phyloP scores from a whole-genome alignment of 139 green algal genomes.

The Yamagishiella unicocca region DNA sequence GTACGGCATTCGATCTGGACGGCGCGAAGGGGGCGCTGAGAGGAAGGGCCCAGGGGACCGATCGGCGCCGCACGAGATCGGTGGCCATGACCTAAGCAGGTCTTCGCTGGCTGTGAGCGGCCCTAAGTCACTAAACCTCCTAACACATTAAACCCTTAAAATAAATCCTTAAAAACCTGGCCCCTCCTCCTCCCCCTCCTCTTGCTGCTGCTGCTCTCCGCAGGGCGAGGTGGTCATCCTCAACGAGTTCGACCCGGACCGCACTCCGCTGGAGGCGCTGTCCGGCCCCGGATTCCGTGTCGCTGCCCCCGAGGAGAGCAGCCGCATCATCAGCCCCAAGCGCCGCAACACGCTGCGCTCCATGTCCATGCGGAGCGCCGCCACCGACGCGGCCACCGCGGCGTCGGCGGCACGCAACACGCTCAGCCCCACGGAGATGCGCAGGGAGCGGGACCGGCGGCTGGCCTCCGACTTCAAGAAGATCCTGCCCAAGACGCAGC shows the following conservation, averaged over 20 bases:
- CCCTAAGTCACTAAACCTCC: too few species aligned
- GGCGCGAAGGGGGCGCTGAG: too few species aligned
- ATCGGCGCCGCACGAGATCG: too few species aligned
- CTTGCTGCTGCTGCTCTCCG: neutral
- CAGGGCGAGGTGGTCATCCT: slow-evolving; percentile 63
- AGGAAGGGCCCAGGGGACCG: too few species aligned
- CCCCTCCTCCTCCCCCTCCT: neutral
- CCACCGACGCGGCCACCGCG: neutral
- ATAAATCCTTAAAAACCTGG: too few species aligned
- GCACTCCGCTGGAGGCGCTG: slow-evolving; percentile 46
- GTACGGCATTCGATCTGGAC: too few species aligned
- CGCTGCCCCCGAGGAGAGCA: slow-evolving; percentile 1
- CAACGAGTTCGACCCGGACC: slow-evolving; percentile 54
- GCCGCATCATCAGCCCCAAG: neutral
- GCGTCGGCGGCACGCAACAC: neutral
- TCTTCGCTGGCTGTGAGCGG: too few species aligned
- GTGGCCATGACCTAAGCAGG: too few species aligned
- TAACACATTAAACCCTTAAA: too few species aligned
- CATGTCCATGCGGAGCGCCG: neutral
- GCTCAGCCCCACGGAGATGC: slow-evolving; percentile 44
- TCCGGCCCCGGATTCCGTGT: slow-evolving; percentile 48
- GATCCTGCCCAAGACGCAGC: slow-evolving; percentile 52
- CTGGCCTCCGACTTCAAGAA: slow-evolving; percentile 56
- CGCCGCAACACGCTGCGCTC: neutral
- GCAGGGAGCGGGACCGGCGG: slow-evolving; percentile 37